Conservation (phyloP, 1,284 basidiomycete species). For the Ustilago esculenta region DNA sequence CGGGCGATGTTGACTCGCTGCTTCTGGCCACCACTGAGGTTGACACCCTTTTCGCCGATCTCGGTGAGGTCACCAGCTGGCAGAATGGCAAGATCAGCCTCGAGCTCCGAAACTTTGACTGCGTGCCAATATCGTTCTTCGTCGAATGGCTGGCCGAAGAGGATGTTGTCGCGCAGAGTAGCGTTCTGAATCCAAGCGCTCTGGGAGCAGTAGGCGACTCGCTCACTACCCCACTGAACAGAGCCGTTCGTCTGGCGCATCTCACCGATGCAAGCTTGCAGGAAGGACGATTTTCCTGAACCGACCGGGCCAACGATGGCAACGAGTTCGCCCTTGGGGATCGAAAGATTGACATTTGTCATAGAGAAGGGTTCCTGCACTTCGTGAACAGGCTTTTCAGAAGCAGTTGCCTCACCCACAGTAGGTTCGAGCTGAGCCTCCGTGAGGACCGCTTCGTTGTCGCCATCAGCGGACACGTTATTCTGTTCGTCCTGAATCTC, state of each 20-base stretch:
- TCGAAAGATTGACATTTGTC: constrained; percentile 43
- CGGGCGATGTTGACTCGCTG: constrained; percentile 78
- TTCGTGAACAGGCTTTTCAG: constrained; percentile 19
- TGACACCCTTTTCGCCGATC: constrained; percentile 71
- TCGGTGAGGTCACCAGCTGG: constrained; percentile 79
- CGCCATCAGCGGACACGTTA: constrained; percentile 21
- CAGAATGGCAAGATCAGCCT: constrained; percentile 76
- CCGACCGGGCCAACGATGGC: constrained; percentile 66
- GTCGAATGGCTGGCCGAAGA: constrained; percentile 69
- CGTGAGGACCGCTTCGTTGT: constrained; percentile 26
- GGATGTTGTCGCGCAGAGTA: constrained; percentile 72
- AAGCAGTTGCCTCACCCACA: constrained; percentile 13
- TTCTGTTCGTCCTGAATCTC: constrained; percentile 42
- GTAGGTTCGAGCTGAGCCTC: constrained; percentile 33
- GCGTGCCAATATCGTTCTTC: constrained; percentile 71
- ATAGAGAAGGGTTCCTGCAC: constrained; percentile 55
- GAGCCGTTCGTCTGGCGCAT: constrained; percentile 56
- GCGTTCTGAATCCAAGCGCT: constrained; percentile 89
- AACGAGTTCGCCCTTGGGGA: constrained; percentile 52
- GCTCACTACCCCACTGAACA: constrained; percentile 59
- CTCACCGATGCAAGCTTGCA: constrained; percentile 63
- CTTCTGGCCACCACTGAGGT: constrained; percentile 73
- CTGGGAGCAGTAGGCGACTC: constrained; percentile 81
- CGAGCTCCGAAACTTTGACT: constrained; percentile 53
- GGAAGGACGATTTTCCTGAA: constrained; percentile 62